A percentile compares a stretch with the other conserved stretches of the same genome.
Conservation (phyloP, 2,329 filamentous ascomycete species). For the Hymenotorrendiella dingleyae region DNA sequence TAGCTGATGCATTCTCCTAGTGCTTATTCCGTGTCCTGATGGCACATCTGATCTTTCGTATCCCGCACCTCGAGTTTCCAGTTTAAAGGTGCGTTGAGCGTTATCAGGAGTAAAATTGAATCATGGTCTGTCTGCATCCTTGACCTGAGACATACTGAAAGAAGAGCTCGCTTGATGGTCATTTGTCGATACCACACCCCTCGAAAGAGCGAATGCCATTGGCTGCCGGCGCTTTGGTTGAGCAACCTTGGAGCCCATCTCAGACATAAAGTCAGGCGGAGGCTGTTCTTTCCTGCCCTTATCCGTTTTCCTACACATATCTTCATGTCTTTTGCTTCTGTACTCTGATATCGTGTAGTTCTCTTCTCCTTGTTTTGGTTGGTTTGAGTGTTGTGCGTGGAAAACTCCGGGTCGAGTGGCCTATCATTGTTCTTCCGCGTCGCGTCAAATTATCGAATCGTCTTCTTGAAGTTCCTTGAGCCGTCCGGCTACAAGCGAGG, state of each 20-base stretch:
- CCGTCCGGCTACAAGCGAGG: not conserved
- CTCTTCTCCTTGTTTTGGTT: not conserved
- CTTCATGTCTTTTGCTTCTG: not conserved
- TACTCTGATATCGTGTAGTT: too few relatives aligned
- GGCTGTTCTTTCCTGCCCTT: not conserved
- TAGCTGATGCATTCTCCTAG: too few relatives aligned
- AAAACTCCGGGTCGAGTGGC: slow-evolving; percentile 10
- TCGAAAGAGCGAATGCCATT: slow-evolving; percentile 1
- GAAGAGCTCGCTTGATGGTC: not conserved
- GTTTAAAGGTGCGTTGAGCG: too few relatives aligned
- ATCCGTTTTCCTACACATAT: not conserved
- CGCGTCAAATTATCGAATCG: slow-evolving; percentile 17
- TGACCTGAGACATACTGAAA: slow-evolving; percentile 4
- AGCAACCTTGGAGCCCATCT: not conserved
- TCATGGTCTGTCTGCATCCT: too few relatives aligned
- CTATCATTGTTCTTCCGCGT: not conserved
- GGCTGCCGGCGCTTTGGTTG: slow-evolving; percentile 1
- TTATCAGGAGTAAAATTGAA: too few relatives aligned
- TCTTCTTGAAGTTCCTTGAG: slow-evolving; percentile 12
- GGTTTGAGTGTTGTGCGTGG: slow-evolving; percentile 3
- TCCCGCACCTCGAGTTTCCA: too few relatives aligned
- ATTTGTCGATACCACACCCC: slow-evolving; percentile 2
- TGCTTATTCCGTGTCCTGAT: too few relatives aligned
- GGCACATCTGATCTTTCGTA: too few relatives aligned
- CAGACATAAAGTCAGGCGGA: slow-evolving; percentile 2